Evolutionary conservation across 1,284 basidiomycete genomes (phyloP).

Genomic region (Heliocybe sulcata): DNA sequence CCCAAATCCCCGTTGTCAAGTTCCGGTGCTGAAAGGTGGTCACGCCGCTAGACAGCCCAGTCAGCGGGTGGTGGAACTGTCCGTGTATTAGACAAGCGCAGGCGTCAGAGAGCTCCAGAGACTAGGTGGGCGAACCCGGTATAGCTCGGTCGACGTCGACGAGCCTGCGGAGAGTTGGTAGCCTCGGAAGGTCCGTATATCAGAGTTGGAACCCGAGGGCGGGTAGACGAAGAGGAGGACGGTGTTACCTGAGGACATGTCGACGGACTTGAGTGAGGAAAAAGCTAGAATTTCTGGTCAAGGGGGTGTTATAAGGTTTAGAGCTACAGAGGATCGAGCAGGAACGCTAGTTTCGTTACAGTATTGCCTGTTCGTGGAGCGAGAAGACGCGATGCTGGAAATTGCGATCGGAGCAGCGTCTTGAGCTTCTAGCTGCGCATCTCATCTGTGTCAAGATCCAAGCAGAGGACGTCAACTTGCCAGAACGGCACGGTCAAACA

Average conservation of each 20-base stretch:
- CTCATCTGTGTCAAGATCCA: too few relatives aligned
- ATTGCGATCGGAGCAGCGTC: neutral
- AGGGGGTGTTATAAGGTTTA: neutral
- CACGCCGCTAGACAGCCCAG: conserved; percentile 32
- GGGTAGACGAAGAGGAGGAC: conserved; percentile 35
- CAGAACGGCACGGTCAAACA: too few relatives aligned
- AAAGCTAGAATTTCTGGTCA: neutral
- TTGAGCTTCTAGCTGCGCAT: too few relatives aligned
- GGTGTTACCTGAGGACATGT: conserved; percentile 25
- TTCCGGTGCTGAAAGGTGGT: conserved; percentile 47
- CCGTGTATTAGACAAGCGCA: neutral
- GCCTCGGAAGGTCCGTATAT: conserved; percentile 39
- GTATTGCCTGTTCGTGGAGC: neutral
- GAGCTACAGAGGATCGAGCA: neutral
- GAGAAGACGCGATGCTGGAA: neutral
- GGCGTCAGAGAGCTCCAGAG: neutral
- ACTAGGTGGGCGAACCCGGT: conserved; percentile 29
- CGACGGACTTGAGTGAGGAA: neutral
- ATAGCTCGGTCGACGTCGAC: conserved; percentile 30
- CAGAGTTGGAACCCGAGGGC: conserved; percentile 22
- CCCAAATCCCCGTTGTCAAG: conserved; percentile 32
- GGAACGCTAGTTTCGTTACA: too few relatives aligned
- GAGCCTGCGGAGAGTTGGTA: conserved; percentile 25
- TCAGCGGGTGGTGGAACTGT: conserved; percentile 48
- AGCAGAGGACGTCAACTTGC: too few relatives aligned